Evolutionary conservation across 768 basidiomycete species (phyloP), one percentile per base, ranked within the genome.

Genomic region (Boletus speciosus): DNA sequence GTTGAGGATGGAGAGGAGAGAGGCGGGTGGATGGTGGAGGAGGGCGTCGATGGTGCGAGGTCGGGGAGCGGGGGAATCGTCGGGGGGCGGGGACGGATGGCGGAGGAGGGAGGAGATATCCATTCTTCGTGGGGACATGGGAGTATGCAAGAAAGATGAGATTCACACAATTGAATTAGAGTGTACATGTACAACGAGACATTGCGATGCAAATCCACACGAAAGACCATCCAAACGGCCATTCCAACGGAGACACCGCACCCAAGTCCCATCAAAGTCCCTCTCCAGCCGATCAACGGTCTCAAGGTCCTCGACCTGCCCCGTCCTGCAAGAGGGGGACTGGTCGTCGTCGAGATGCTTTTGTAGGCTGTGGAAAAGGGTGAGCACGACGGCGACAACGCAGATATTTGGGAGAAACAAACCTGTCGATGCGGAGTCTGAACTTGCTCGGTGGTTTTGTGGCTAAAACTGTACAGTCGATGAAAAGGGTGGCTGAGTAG

Each of bases 261-360:
- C 90, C 90, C 90, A 90, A 87, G 86, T 88, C 88, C 81, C 85
- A 84, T 90, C 60, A 53, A 55, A 43, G 78, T 79, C 66, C 55
- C 64, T 91, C 89, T 90, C 81, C 89, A 88, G 86, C 85, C 77
- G 72, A 73, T 66, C 80, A 84, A 92, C 90, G 90, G 86, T 91
- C 90, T 86, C 89, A 77, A 82, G 76, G 82, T 91, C 90, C 80
- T 90, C 79, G 85, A 88, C 77, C 81, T 78, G 74, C 85, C 64
- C 81, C 81, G 74, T 86, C 87, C 83, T 73, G 59, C 59, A 45
- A 69, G 41, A 69, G 81, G 88, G 81, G 86, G 82, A 80, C 83
- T 74, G 75, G 73, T 83, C 88, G 65, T 91, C 86, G 78, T 84
- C 80, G 85, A 90, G 90, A 91, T 91, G 90, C 90, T 92, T 92